Evolutionary conservation across 2,329 filamentous ascomycete species (phyloP).

Genomic region (Fusarium albidum): DNA sequence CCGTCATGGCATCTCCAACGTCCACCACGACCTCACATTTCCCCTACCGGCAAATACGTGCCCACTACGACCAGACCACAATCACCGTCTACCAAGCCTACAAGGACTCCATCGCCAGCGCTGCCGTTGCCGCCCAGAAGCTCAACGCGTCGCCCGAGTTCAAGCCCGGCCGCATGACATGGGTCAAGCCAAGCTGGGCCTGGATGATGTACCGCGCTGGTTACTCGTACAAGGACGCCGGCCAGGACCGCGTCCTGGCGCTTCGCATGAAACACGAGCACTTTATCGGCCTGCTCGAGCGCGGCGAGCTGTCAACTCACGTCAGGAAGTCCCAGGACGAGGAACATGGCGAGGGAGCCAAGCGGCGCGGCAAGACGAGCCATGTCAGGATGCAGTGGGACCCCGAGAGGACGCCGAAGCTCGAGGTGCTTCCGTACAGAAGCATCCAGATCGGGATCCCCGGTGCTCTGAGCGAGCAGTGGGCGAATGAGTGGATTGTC

Average conservation of each 20-base stretch:
- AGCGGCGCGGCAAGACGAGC: conserved; percentile 37
- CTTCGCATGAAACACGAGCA: conserved; percentile 60
- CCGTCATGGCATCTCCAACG: conserved; percentile 27
- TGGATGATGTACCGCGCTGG: conserved; percentile 72
- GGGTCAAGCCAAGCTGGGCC: conserved; percentile 70
- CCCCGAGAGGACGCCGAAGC: conserved; percentile 59
- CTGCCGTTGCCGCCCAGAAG: conserved; percentile 59
- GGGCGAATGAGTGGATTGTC: conserved; percentile 60
- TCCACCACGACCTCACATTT: conserved; percentile 15
- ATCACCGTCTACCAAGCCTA: conserved; percentile 72
- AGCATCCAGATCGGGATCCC: conserved; percentile 71
- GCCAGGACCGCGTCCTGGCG: conserved; percentile 65
- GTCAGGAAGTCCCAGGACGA: conserved; percentile 4
- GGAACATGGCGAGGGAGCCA: background rate
- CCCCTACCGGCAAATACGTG: conserved; percentile 61
- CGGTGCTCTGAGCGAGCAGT: conserved; percentile 52
- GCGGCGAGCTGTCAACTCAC: conserved; percentile 45
- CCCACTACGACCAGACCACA: conserved; percentile 55
- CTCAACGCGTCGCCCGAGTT: conserved; percentile 63
- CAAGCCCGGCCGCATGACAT: conserved; percentile 65
- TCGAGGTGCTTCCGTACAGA: conserved; percentile 57
- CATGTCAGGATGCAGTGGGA: conserved; percentile 70
- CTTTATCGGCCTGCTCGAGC: conserved; percentile 57
- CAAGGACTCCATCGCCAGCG: conserved; percentile 57
- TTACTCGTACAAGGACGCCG: conserved; percentile 64